Evolutionary conservation across 202 grass and related monocot genomes (phyloP).

Genomic region (Setaria viridis): DNA sequence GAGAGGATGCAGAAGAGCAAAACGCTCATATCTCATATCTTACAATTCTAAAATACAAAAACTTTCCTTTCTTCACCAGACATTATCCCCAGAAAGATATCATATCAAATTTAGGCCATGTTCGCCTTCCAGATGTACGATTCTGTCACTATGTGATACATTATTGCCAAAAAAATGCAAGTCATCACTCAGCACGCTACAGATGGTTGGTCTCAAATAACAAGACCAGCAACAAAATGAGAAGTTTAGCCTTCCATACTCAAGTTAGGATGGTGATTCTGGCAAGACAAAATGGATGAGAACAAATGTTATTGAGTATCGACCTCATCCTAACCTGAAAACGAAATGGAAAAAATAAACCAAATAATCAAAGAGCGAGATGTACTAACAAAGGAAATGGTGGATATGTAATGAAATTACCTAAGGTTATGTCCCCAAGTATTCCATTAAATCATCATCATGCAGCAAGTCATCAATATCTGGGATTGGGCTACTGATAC

Average conservation of each 20-base stretch:
- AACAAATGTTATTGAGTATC: background rate
- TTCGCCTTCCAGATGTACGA: constrained; percentile 52
- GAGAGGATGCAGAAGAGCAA: constrained; percentile 35
- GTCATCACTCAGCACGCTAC: constrained; percentile 44
- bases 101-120: constrained; percentile 33
- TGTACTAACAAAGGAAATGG: constrained; percentile 19
- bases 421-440: constrained; percentile 90
- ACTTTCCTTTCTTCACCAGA: constrained; percentile 39
- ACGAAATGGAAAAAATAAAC: background rate
- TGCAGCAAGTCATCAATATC: constrained; percentile 85
- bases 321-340: constrained; percentile 53
- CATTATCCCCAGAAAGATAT: constrained; percentile 35
- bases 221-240: constrained; percentile 39
- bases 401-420: constrained; percentile 53
- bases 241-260: constrained; percentile 57
- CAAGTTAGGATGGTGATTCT: constrained; percentile 46
- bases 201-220: constrained; percentile 39
- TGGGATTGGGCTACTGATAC: constrained; percentile 81
- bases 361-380: constrained; percentile 40
- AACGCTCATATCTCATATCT: constrained; percentile 27
- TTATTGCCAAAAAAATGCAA: constrained; percentile 50
- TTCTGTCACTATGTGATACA: constrained; percentile 41
- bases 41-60: constrained; percentile 37
- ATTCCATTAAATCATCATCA: constrained; percentile 98
- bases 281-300: constrained; percentile 39